Evolutionary conservation across 2,329 filamentous ascomycete species (phyloP), one percentile per base, ranked within the genome.

Genomic region (Arthrobotrys musiformis): DNA sequence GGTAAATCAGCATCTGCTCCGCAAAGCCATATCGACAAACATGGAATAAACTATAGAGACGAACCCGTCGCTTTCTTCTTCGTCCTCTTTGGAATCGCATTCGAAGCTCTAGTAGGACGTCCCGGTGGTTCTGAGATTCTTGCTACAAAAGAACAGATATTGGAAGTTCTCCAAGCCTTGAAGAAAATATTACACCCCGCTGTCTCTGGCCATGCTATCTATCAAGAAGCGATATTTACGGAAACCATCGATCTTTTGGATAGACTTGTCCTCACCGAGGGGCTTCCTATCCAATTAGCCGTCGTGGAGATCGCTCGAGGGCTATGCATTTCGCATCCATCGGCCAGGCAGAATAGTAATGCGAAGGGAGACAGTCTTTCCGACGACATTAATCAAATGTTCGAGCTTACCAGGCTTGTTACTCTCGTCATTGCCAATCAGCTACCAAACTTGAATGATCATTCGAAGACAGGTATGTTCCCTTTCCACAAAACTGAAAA

Each of bases 61-160:
- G 95, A 99, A 82, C 95, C 95, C 0, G 93, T 98, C 0, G 95
- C 95, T 0, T 99, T 99, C 86, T 99, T 99, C 86, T 99, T 99
- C 81, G 94, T 99, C 13, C 88, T 99, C 0, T 99, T 98, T 81
- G 95, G 95, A 9, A 90, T 99, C 70, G 93, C 94, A 0, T 98
- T 99, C 80, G 96, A 99, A 84, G 94, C 96, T 17, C 88, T 99
- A 22, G 94, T 94, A 6, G 93, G 93, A 5, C 90, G 93, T 54
- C 90, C 92, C 4, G 88, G 89, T 22, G 86, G 88, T 58, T 86
- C 85, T 35, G 90, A 92, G 80, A 86, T 90, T 9, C 86, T 93
- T 30, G 90, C 90, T 2, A 90, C 89, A 0, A 90, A 91, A 79
- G 90, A 91, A 79, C 93, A 97, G 82, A 93, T 92, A 5, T 85